Conservation (phyloP, 345 rosid genomes). For the Jatropha curcas region DNA sequence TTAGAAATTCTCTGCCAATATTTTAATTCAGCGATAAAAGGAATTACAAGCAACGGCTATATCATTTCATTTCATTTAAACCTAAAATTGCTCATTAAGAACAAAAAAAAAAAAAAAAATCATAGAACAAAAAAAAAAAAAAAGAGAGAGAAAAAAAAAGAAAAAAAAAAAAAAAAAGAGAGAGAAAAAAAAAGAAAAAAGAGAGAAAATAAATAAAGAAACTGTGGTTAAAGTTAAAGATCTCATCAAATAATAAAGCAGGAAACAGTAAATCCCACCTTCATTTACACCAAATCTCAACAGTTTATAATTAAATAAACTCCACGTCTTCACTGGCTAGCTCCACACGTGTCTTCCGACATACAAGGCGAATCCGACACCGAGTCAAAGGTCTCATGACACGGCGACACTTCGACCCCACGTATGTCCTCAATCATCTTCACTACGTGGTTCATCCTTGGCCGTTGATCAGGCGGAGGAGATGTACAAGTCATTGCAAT, state of each 20-base stretch:
- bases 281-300: not conserved
- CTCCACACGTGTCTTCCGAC: constrained; percentile 74
- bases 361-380: constrained; percentile 72
- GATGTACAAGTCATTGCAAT: constrained; percentile 68
- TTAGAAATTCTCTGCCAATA: too few species aligned
- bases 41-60: too few species aligned
- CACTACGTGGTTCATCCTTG: constrained; percentile 57
- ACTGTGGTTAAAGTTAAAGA: not conserved
- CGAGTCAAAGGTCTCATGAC: constrained; percentile 55
- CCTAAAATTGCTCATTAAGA: not conserved
- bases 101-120: not conserved
- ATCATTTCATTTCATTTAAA: too few species aligned
- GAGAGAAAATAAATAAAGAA: too few species aligned
- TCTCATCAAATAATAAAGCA: not conserved
- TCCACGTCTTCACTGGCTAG: constrained; percentile 43
- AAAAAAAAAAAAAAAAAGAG: too few species aligned
- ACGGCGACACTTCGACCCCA: constrained; percentile 62
- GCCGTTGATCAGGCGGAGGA: constrained; percentile 57
- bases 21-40: too few species aligned
- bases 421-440: constrained; percentile 74
- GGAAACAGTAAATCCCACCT: not conserved
- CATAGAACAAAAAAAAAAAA: too few species aligned
- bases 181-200: too few species aligned
- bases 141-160: too few species aligned
- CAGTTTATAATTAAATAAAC: not conserved